phyloP scores from a whole-genome alignment of 1,284 basidiomycete genomes.

The Rhodotorula sp. region DNA sequence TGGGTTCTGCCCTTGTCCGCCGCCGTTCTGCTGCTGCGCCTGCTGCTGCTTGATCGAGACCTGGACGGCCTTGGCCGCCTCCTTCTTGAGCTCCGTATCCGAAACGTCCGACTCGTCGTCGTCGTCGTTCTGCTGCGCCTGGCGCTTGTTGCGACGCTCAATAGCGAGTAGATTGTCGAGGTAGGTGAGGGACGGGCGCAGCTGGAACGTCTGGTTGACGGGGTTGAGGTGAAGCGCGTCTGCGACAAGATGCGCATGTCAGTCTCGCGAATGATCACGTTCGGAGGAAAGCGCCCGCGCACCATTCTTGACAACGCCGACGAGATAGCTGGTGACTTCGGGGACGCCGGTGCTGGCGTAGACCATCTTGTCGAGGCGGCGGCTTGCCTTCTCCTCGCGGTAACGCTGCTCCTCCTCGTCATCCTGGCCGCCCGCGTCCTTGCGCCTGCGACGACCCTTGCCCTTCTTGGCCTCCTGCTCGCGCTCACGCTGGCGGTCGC shows the following conservation, averaged over 20 bases:
- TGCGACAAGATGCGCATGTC: constrained; percentile 4
- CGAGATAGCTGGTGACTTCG: constrained; percentile 48
- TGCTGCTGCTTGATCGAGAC: constrained; percentile 39
- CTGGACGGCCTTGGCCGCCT: constrained; percentile 45
- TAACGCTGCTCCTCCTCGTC: constrained; percentile 34
- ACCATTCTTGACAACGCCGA: constrained; percentile 47
- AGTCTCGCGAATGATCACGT: background rate
- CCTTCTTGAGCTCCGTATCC: constrained; percentile 45
- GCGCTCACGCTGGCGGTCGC: constrained; percentile 28
- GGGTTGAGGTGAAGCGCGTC: constrained; percentile 48
- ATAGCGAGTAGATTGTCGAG: constrained; percentile 45
- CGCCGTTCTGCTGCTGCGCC: constrained; percentile 17
- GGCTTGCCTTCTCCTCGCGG: constrained; percentile 33
- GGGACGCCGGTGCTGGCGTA: constrained; percentile 44
- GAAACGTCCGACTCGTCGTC: constrained; percentile 44
- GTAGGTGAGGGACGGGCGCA: constrained; percentile 47
- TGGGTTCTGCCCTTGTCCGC: background rate
- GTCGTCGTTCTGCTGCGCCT: constrained; percentile 36
- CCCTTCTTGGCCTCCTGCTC: constrained; percentile 24
- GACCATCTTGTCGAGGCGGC: constrained; percentile 44
- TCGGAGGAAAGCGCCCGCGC: background rate
- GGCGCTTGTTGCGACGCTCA: constrained; percentile 43
- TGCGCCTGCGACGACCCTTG: constrained; percentile 15
- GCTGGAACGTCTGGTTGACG: constrained; percentile 47
- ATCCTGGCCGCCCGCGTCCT: constrained; percentile 16